These are phyloP conservation scores for Hydrangea macrophylla DNA, from an alignment of 148 eudicot species.

Conservation along the genomic window DNA sequence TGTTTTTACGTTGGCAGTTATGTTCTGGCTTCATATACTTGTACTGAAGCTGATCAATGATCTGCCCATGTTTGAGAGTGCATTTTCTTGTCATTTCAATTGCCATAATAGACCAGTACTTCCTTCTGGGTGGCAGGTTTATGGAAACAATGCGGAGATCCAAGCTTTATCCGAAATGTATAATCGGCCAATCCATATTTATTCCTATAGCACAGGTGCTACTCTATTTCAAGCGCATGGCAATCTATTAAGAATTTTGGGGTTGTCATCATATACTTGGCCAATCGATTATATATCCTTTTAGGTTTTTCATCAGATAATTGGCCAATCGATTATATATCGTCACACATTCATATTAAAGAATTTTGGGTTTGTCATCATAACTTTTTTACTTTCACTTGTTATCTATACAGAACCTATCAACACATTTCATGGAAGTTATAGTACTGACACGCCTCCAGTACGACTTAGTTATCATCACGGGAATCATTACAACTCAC, in stretches of 20 bases:
- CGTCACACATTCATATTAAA: not conserved
- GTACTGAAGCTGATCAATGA: not conserved
- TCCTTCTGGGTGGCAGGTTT: slow-evolving; percentile 52
- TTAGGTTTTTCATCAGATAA: too few species aligned
- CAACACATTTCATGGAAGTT: slow-evolving; percentile 91
- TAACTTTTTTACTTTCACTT: not conserved
- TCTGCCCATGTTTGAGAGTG: not conserved
- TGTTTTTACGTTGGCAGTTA: not conserved
- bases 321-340: not conserved
- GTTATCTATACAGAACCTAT: slow-evolving; percentile 65
- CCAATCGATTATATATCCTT: too few species aligned
- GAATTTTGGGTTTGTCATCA: slow-evolving; percentile 6
- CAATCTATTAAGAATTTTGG: too few species aligned
- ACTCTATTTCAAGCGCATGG: slow-evolving; percentile 2
- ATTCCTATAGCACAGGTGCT: slow-evolving; percentile 89
- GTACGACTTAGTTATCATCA: slow-evolving; percentile 86
- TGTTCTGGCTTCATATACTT: not conserved
- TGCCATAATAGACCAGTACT: not conserved
- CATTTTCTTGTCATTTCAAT: not conserved
- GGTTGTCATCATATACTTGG: too few species aligned
- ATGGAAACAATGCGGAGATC: slow-evolving; percentile 94
- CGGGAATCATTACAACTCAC: slow-evolving; percentile 97
- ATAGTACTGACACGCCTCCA: slow-evolving; percentile 82
- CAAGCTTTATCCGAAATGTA: slow-evolving; percentile 97
- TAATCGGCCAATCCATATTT: slow-evolving; percentile 96